Conservation (phyloP, 2,329 filamentous ascomycete genomes). For the Aspergillus vadensis region DNA sequence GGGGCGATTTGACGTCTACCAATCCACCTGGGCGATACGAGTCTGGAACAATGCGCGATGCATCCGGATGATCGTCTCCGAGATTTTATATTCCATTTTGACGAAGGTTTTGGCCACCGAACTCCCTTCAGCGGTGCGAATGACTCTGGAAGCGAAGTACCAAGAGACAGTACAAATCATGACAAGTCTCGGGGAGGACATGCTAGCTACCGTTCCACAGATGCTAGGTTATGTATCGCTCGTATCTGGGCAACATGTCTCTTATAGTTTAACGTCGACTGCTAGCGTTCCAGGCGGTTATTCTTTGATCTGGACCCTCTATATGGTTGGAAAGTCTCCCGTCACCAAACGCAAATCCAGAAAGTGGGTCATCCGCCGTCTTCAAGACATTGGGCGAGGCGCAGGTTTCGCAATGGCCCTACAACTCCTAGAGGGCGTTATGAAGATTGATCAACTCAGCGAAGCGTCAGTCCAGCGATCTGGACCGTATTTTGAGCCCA, state of each 20-base stretch:
- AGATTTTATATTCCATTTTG: constrained; percentile 19
- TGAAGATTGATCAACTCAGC: constrained; percentile 12
- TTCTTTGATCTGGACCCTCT: constrained; percentile 21
- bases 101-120: constrained; percentile 15
- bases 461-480: not conserved
- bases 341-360: constrained; percentile 9
- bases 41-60: constrained; percentile 27
- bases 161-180: constrained; percentile 15
- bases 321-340: constrained; percentile 17
- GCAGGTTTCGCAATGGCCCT: constrained; percentile 18
- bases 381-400: constrained; percentile 13
- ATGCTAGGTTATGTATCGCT: constrained; percentile 18
- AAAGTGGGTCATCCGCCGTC: constrained; percentile 19
- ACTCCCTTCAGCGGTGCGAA: not conserved
- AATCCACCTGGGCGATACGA: constrained; percentile 20
- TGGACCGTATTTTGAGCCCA: not conserved
- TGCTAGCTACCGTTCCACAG: constrained; percentile 26
- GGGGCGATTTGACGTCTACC: constrained; percentile 21
- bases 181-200: constrained; percentile 19
- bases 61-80: constrained; percentile 23
- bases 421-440: constrained; percentile 16
- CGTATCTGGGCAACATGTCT: not conserved
- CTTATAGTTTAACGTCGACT: not conserved
- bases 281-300: constrained; percentile 20
- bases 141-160: constrained; percentile 1